These are phyloP conservation scores for Periglandula ipomoeae DNA, from an alignment of 2,329 filamentous ascomycete genomes.

Conservation along the genomic window DNA sequence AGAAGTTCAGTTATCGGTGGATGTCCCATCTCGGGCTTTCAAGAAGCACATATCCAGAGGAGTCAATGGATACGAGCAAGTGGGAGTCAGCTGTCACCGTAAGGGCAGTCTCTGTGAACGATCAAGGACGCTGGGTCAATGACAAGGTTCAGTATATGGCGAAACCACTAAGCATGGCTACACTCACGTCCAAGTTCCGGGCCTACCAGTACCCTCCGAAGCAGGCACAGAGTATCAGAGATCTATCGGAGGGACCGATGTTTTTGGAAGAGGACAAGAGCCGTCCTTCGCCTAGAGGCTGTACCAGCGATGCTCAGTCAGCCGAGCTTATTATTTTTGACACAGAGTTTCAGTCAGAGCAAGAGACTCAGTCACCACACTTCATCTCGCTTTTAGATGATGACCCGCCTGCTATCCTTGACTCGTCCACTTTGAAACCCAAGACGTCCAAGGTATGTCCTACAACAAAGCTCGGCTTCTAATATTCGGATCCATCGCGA, in stretches of 20 bases:
- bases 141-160: constrained; percentile 9
- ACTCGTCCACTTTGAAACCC: neutral
- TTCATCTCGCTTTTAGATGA: constrained; percentile 1
- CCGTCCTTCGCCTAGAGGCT: constrained; percentile 4
- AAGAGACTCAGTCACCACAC: neutral
- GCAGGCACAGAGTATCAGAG: too few relatives aligned
- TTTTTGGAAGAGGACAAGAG: too few relatives aligned
- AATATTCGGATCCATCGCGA: too few relatives aligned
- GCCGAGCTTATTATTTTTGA: constrained; percentile 1
- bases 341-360: too few relatives aligned
- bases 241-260: too few relatives aligned
- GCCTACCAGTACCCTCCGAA: neutral
- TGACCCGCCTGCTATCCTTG: neutral
- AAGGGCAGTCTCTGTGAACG: constrained; percentile 1
- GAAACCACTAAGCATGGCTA: neutral
- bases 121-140: constrained; percentile 1
- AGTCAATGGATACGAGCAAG: neutral
- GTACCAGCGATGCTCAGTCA: neutral
- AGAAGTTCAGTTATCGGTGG: constrained; percentile 15
- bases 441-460: neutral
- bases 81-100: constrained; percentile 11
- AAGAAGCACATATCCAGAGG: constrained; percentile 15
- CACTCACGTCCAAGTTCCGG: neutral
- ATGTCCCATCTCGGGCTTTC: constrained; percentile 19
- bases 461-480: too few relatives aligned